Evolutionary conservation across 177 flowering plant genomes (phyloP).

Genomic region (Telopea speciosissima): DNA sequence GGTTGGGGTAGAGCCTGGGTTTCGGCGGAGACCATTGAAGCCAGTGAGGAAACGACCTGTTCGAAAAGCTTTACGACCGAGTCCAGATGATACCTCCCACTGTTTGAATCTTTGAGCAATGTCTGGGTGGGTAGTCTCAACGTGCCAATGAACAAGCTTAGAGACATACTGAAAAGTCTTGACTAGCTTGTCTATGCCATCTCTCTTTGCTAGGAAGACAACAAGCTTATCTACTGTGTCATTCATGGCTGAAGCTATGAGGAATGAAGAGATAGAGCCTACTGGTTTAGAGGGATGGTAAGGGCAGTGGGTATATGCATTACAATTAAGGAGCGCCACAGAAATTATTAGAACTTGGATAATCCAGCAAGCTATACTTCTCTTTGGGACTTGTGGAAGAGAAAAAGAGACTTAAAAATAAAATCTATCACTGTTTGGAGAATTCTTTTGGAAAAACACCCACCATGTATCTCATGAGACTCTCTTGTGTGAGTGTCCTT

Average conservation of each 20-base stretch:
- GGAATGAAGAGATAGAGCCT: not conserved
- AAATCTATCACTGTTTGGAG: slow-evolving; percentile 40
- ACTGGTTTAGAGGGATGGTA: slow-evolving; percentile 14
- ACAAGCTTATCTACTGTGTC: slow-evolving; percentile 91
- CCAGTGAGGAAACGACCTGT: slow-evolving; percentile 83
- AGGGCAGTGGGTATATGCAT: slow-evolving; percentile 1
- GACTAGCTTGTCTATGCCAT: slow-evolving; percentile 96
- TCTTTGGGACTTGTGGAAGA: slow-evolving; percentile 24
- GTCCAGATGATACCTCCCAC: slow-evolving; percentile 81
- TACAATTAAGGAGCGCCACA: slow-evolving; percentile 9
- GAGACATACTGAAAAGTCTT: slow-evolving; percentile 97
- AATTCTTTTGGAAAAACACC: not conserved
- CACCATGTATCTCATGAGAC: slow-evolving; percentile 26
- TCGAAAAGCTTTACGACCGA: slow-evolving; percentile 84
- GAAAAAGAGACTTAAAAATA: not conserved
- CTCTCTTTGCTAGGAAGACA: slow-evolving; percentile 90
- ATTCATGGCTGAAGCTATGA: slow-evolving; percentile 36
- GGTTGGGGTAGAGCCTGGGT: slow-evolving; percentile 48
- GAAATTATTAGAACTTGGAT: slow-evolving; percentile 30
- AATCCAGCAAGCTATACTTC: slow-evolving; percentile 2
- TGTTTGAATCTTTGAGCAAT: slow-evolving; percentile 55
- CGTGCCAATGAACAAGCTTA: slow-evolving; percentile 72
- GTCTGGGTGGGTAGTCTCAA: slow-evolving; percentile 43
- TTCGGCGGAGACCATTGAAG: slow-evolving; percentile 62
- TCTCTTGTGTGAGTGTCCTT: not conserved